Evolutionary conservation across 768 basidiomycete genomes (phyloP).

Genomic region (Termitomyces sp.): DNA sequence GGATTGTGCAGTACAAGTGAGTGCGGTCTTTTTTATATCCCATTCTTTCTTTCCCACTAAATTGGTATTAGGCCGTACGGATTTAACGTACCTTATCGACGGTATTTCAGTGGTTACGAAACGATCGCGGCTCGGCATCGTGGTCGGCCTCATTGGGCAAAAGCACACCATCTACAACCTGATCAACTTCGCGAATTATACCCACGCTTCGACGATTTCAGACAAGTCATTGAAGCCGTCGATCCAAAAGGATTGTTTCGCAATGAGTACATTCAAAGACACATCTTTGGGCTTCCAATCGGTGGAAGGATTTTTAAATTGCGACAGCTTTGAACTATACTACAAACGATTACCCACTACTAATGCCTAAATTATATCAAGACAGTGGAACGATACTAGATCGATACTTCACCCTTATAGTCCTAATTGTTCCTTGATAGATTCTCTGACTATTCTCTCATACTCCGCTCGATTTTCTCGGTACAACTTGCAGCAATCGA

Average conservation of each 20-base stretch:
- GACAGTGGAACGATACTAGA: constrained; percentile 9
- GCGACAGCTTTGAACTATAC: constrained; percentile 20
- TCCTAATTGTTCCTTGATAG: constrained; percentile 85
- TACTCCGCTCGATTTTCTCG: constrained; percentile 88
- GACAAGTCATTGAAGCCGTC: constrained; percentile 58
- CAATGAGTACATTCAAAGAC: constrained; percentile 87
- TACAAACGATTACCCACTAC: not conserved
- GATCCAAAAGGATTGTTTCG: constrained; percentile 80
- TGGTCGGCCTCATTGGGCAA: constrained; percentile 96
- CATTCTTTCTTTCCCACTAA: constrained; percentile 2
- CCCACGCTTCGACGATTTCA: constrained; percentile 80
- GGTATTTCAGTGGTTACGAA: constrained; percentile 77
- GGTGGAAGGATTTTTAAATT: constrained; percentile 42
- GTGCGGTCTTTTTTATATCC: constrained; percentile 26
- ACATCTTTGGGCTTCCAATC: constrained; percentile 67
- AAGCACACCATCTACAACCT: constrained; percentile 76
- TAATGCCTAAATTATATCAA: constrained; percentile 17
- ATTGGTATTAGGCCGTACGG: constrained; percentile 71
- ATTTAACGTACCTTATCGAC: constrained; percentile 75
- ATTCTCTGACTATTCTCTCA: constrained; percentile 79
- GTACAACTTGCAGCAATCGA: constrained; percentile 96
- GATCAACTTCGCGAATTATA: constrained; percentile 65
- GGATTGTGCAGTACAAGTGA: constrained; percentile 96
- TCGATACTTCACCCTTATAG: constrained; percentile 36
- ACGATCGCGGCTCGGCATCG: constrained; percentile 61